Evolutionary conservation across 208 protist genomes (phyloP).

Genomic region (Acanthamoeba pearcei): DNA sequence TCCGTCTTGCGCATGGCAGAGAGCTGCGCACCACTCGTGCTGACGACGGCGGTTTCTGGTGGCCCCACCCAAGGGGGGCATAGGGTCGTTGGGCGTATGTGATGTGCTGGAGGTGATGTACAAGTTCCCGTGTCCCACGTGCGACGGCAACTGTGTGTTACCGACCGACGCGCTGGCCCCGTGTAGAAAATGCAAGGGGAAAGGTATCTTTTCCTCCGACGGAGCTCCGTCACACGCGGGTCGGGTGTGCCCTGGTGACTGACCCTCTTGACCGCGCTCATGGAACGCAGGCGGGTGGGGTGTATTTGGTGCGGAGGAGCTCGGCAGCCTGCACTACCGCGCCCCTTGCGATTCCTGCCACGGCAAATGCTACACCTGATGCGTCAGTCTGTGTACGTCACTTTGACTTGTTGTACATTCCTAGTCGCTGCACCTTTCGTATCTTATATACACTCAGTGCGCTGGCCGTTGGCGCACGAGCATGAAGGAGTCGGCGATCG

Average conservation of each 20-base stretch:
- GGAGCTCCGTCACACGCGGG: not conserved
- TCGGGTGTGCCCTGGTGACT: not conserved
- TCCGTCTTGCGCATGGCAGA: not conserved
- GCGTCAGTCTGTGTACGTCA: no score
- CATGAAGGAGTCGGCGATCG: not conserved
- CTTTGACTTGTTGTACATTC: not conserved
- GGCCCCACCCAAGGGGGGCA: slow-evolving; percentile 43
- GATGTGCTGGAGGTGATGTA: slow-evolving; percentile 20
- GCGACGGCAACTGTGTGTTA: slow-evolving; percentile 27
- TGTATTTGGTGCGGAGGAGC: not conserved
- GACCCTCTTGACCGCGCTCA: not conserved
- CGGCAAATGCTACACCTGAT: not conserved
- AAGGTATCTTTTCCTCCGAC: not conserved
- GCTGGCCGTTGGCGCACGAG: slow-evolving; percentile 3
- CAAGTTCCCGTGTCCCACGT: slow-evolving; percentile 30
- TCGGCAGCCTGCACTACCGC: not conserved
- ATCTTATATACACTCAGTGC: not conserved
- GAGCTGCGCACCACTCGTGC: not conserved
- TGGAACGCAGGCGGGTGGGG: not conserved
- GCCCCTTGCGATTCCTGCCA: not conserved
- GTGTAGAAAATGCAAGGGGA: slow-evolving; percentile 25
- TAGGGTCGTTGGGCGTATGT: slow-evolving; percentile 34
- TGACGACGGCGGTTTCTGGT: not conserved
- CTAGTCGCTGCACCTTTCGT: not conserved
- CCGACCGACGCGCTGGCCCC: not conserved